Evolutionary conservation across 2,329 filamentous ascomycete genomes (phyloP), one percentile per base, ranked within the genome.

Genomic region (Paracamarosporium sp.): DNA sequence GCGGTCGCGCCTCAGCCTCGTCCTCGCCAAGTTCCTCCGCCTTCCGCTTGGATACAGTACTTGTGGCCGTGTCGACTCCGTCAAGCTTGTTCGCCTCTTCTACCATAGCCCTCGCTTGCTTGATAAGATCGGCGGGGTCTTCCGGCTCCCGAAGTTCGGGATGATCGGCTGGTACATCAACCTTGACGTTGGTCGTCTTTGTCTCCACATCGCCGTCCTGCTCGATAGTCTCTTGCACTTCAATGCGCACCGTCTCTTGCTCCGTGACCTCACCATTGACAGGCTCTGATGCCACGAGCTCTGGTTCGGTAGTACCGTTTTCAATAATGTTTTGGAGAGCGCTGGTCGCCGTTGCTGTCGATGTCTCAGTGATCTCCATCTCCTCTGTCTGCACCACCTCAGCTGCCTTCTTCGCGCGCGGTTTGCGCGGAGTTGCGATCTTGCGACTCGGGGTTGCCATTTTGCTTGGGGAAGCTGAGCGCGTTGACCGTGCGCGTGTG

Each of bases 21-120:
- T 78, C 80, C 38, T 84, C 81, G 43, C 87, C 83, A 12, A 91
- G 83, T 28, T 93, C 90, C 13, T 88, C 78, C 2, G 69, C 75
- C 63, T 78, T 78, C 60, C 76, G 75, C 72, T 79, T 79, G 28
- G 66, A 62, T 56, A 64, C 63, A 3, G 53, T 48, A 22, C 57
- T 50, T 25, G 65, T 65, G 27, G 57, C 55, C 25, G 66, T 22
- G 4, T 40, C 61, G 15, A 54, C 69, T n/a, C 71, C 73, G 17
- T 82, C 79, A 9, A 81, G 78, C 56, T 83, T 85, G 59, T 88
- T 82, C 30, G 88, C 88, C 63, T 88, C 88, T 61, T 90, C 85
- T 5, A 97, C 93, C 91, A 97, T 97, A 65, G 89, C 86, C 79
- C 90, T 92, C 30, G 95, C 95, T 69, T 92, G 88, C 27, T 88